Base-by-base conservation (phyloP, 306 rosid genomes). In the Vicia faba region DNA sequence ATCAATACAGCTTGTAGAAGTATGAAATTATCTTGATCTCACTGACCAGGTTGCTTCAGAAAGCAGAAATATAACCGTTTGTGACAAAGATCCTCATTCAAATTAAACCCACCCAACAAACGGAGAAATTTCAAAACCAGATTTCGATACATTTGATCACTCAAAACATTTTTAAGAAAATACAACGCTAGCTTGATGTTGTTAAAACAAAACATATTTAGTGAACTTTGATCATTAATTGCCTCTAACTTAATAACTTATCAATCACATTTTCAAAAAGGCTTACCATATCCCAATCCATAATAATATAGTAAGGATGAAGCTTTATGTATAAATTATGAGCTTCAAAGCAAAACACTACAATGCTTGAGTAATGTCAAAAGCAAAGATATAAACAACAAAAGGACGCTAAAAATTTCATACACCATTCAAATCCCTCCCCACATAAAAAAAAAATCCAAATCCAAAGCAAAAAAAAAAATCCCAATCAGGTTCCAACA, bases 221-320 rank as follows among this genome's bases (percentile, higher is more conserved):
- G 46, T n/a, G 11, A 12, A 12, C 59, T 26, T 16, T 46, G 39
- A 53, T 36, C 67, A 41, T 44, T 15, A 29, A 44, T 25, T n/a
- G 11, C 49, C 3, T n/a, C 36, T 20, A 19, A 16, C 43, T 41
- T 18, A 49, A 36, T 39, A 19, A 16, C 43, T 41, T 18, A 57
- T 45, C 7, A 64, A 39, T 69, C 76, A 66, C 19, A 71, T 36
- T 11, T 38, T 44, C 39, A 36, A 59, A 36, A 49, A 8, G 4
- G 23, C 26, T 64, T 18, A 48, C 45, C 61, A 64, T 39, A 29
- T 64, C 70, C n/a, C 48, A 51, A 29, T 13, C 26, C 54, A 15
- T 45, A 11, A 39, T 2, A 39, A 16, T 15, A 63, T n/a, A 58
- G 28, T 16, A 29, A 20, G 25, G 61, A 31, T 16, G 13, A 14